Conservation (phyloP, 441 rosid species). For the Populus hybrid region DNA sequence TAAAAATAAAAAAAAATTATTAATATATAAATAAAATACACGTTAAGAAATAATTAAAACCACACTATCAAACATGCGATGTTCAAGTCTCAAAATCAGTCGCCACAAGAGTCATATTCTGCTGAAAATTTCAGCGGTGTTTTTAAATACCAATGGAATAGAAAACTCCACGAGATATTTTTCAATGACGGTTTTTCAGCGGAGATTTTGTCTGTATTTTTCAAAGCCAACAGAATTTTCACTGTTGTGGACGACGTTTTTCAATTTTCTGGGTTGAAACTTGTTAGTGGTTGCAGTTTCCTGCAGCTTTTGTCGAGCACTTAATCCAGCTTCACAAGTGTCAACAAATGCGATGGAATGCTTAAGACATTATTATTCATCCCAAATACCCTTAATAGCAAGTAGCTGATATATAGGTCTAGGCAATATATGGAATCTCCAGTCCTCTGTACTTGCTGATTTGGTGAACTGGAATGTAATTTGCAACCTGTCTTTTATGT, state of each 20-base stretch:
- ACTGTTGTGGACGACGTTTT: no score
- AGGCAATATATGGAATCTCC: background rate
- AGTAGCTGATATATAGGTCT: background rate
- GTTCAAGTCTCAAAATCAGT: background rate
- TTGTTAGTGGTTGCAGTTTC: background rate
- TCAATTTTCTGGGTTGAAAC: background rate
- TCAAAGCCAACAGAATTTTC: no score
- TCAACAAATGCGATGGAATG: background rate
- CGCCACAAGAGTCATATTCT: background rate
- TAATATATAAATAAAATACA: no score
- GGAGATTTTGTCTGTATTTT: no score
- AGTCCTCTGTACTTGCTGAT: background rate
- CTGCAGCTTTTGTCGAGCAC: background rate
- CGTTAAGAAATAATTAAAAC: no score
- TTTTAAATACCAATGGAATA: no score
- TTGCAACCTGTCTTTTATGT: background rate
- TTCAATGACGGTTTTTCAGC: no score
- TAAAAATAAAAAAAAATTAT: no score
- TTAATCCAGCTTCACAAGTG: background rate
- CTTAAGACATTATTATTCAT: background rate
- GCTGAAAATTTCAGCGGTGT: no score
- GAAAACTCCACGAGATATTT: no score
- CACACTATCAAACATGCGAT: no score
- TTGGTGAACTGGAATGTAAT: background rate
- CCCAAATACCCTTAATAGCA: background rate